Conservation (phyloP, 345 rosid genomes). For the Rhizophora apiculata region DNA sequence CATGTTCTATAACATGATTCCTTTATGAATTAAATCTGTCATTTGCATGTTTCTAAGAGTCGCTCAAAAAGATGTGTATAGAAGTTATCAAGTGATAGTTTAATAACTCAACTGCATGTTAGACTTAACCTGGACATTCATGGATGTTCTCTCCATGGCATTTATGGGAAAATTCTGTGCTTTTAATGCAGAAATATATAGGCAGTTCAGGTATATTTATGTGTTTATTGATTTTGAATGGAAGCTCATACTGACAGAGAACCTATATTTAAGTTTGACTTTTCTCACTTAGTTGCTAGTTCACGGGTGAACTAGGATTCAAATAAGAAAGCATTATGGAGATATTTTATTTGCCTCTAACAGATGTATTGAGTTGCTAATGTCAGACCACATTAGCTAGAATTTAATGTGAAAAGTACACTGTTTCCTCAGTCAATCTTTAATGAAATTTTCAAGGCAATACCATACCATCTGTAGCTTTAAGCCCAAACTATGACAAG, state of each 20-base stretch:
- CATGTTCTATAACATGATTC: background rate
- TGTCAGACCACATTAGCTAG: background rate
- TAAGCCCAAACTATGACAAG: background rate
- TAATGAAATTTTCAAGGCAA: constrained; percentile 7
- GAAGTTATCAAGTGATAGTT: too few species aligned
- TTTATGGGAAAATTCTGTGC: too few species aligned
- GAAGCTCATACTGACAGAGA: background rate
- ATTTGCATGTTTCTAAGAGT: background rate
- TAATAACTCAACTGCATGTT: too few species aligned
- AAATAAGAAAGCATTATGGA: background rate
- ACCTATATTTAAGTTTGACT: background rate
- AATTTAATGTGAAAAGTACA: background rate
- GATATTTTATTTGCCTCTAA: background rate
- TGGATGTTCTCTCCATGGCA: too few species aligned
- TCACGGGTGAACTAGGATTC: background rate
- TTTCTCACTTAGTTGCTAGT: background rate
- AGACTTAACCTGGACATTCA: too few species aligned
- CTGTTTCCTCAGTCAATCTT: background rate
- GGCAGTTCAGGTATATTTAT: background rate
- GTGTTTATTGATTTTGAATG: background rate
- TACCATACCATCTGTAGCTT: background rate
- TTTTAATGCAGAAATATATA: too few species aligned
- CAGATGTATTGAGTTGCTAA: background rate
- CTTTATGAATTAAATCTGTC: background rate
- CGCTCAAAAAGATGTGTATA: too few species aligned